phyloP scores from a whole-genome alignment of 129 eudicot species.

The Chrysanthemum lavandulifolium region DNA sequence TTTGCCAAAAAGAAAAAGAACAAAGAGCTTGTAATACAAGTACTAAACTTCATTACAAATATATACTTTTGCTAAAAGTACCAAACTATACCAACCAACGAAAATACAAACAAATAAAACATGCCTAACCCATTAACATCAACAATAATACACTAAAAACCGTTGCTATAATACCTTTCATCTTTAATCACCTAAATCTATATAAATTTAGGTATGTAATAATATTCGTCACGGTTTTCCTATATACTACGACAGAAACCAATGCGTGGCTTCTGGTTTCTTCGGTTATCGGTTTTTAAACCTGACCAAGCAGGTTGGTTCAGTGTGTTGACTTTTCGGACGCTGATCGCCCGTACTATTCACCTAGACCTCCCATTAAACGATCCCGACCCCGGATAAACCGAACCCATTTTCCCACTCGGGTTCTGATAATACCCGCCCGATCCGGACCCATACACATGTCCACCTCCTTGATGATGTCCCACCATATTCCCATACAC shows the following conservation, averaged over 20 bases:
- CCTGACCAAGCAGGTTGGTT: too few relatives aligned
- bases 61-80: conserved; percentile 2
- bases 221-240: conserved; percentile 5
- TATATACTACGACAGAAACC: not conserved
- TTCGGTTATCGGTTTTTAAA: too few relatives aligned
- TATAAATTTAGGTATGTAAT: conserved; percentile 18
- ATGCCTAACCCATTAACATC: conserved; percentile 5
- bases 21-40: not conserved
- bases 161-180: conserved; percentile 13
- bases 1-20: not conserved
- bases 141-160: conserved; percentile 12
- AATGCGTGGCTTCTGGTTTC: too few relatives aligned
- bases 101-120: conserved; percentile 15
- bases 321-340: too few relatives aligned
- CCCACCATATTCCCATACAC: conserved; percentile 42
- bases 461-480: conserved; percentile 29
- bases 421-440: conserved; percentile 47
- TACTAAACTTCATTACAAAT: not conserved
- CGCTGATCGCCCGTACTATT: not conserved
- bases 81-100: conserved; percentile 10
- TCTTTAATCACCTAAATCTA: conserved; percentile 24
- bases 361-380: conserved; percentile 45
- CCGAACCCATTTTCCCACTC: conserved; percentile 46
- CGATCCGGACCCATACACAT: conserved; percentile 44
- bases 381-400: conserved; percentile 43